These are phyloP conservation scores for Aspergillus niger DNA, from an alignment of 2,329 filamentous ascomycete species.

Conservation along the genomic window DNA sequence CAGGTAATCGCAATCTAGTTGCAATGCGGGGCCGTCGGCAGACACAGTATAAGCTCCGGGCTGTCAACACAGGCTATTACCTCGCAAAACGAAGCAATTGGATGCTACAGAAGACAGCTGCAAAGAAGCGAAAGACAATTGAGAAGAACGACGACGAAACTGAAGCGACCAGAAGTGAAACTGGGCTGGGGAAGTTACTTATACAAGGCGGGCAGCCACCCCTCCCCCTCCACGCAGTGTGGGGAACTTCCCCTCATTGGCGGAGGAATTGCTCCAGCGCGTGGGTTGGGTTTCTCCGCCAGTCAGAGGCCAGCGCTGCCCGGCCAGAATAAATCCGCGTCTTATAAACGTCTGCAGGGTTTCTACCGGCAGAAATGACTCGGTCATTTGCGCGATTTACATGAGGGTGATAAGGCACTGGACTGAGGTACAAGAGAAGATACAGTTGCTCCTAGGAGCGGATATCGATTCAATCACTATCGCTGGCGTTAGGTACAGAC, in stretches of 20 bases:
- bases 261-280: conserved; percentile 22
- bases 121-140: background rate
- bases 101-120: background rate
- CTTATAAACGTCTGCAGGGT: background rate
- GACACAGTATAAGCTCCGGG: background rate
- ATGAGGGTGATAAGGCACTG: background rate
- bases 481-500: background rate
- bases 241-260: conserved; percentile 25
- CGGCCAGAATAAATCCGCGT: background rate
- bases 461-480: conserved; percentile 11
- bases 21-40: background rate
- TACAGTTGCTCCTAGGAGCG: background rate
- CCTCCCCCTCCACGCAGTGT: conserved; percentile 10
- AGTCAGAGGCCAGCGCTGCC: conserved; percentile 16
- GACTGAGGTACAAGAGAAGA: background rate
- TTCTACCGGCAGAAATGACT: background rate
- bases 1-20: conserved; percentile 6
- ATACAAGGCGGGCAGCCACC: background rate
- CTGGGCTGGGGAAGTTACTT: background rate
- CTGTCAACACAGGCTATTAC: background rate
- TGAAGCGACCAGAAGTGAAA: background rate
- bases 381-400: background rate
- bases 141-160: background rate
- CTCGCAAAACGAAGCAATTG: background rate
- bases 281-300: conserved; percentile 26